Evolutionary conservation across 106 monocot genomes (phyloP).

Genomic region (Dactylorhiza incarnata): DNA sequence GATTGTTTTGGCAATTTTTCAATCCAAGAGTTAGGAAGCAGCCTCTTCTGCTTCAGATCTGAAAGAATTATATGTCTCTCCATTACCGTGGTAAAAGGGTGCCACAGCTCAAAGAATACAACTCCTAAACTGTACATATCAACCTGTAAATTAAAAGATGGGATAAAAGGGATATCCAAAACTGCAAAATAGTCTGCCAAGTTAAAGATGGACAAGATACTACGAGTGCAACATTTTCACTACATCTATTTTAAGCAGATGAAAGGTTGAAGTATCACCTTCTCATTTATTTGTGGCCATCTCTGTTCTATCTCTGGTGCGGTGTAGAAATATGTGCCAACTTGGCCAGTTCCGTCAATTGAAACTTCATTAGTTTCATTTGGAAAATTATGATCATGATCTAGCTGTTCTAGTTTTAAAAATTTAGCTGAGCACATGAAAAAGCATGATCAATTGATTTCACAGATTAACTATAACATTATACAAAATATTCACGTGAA

Average conservation of each 20-base stretch:
- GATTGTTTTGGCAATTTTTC: slow-evolving; percentile 61
- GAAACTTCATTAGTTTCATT: slow-evolving; percentile 62
- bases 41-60: slow-evolving; percentile 78
- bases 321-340: slow-evolving; percentile 98
- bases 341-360: slow-evolving; percentile 94
- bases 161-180: neutral
- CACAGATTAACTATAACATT: too few relatives aligned
- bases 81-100: slow-evolving; percentile 90
- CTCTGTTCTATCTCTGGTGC: slow-evolving; percentile 96
- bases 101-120: slow-evolving; percentile 98
- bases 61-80: slow-evolving; percentile 85
- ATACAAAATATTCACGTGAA: neutral
- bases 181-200: neutral
- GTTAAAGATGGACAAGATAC: neutral
- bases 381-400: slow-evolving; percentile 62
- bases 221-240: too few relatives aligned
- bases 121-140: slow-evolving; percentile 99
- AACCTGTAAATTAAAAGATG: slow-evolving; percentile 40
- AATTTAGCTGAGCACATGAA: slow-evolving; percentile 55
- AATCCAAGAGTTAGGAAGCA: slow-evolving; percentile 58
- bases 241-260: neutral
- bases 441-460: neutral
- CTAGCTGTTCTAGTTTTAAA: slow-evolving; percentile 78
- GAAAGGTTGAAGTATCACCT: slow-evolving; percentile 34
- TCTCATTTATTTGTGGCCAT: slow-evolving; percentile 96